Evolutionary conservation across 2,329 filamentous ascomycete genomes (phyloP).

Genomic region (Teratosphaeria pseudoeucalypti): DNA sequence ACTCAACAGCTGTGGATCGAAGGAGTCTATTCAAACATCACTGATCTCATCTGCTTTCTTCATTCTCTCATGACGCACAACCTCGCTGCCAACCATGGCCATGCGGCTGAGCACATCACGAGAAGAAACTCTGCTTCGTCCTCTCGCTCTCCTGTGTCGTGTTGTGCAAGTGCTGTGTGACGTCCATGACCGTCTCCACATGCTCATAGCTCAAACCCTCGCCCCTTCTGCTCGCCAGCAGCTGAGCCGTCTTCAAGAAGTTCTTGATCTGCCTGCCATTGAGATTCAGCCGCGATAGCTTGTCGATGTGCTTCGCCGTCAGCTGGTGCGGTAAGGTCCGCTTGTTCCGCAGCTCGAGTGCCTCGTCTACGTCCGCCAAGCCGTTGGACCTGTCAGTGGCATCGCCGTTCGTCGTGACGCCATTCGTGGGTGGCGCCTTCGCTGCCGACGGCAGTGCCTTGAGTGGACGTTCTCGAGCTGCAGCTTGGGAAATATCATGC

Average conservation of each 20-base stretch:
- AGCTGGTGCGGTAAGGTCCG: conserved; percentile 20
- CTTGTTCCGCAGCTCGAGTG: conserved; percentile 10
- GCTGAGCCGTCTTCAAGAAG: conserved; percentile 30
- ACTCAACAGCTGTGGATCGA: too few relatives aligned
- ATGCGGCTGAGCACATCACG: background rate
- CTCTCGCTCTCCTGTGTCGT: conserved; percentile 15
- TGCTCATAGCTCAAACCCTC: conserved; percentile 19
- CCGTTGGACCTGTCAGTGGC: background rate
- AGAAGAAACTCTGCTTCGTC: background rate
- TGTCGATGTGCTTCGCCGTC: conserved; percentile 20
- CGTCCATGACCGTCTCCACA: conserved; percentile 26
- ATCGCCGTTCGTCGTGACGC: background rate
- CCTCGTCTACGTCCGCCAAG: background rate
- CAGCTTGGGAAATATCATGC: conserved; percentile 16
- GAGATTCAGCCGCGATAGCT: conserved; percentile 22
- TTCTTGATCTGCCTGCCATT: conserved; percentile 37
- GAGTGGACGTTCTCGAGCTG: conserved; percentile 10
- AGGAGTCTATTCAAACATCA: too few relatives aligned
- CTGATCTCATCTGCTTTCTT: too few relatives aligned
- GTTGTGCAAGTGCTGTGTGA: conserved; percentile 24
- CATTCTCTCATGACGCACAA: too few relatives aligned
- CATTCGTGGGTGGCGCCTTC: conserved; percentile 4
- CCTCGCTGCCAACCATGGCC: background rate
- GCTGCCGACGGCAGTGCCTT: conserved; percentile 13
- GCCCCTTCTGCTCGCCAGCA: conserved; percentile 19